These are phyloP conservation scores for Porcisia deanei DNA, from an alignment of 208 protist genomes.

Conservation along the genomic window DNA sequence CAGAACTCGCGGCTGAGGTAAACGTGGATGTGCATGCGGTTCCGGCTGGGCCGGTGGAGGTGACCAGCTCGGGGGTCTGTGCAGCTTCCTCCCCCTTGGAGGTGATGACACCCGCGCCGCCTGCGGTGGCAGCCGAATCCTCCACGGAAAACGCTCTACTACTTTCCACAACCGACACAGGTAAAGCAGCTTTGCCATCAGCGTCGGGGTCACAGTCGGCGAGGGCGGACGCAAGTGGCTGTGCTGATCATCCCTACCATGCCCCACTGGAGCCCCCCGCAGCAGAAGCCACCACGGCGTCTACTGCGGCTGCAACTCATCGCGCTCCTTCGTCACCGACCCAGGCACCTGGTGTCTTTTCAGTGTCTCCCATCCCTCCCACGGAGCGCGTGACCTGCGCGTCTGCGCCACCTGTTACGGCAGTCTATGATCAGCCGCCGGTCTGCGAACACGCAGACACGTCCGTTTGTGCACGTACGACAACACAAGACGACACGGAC, in stretches of 20 bases:
- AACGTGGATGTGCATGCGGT: constrained; percentile 24
- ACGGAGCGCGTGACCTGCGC: not conserved
- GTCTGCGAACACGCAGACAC: not conserved
- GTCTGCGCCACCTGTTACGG: not conserved
- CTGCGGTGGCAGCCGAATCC: not conserved
- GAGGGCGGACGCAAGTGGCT: not conserved
- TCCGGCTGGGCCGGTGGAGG: constrained; percentile 7
- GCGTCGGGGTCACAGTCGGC: not conserved
- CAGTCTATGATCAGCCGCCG: not conserved
- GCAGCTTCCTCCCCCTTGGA: not conserved
- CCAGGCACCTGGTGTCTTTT: not conserved
- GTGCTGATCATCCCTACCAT: not conserved
- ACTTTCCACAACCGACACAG: not conserved
- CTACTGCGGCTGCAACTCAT: not conserved
- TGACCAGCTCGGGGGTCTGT: not conserved
- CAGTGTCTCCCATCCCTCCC: not conserved
- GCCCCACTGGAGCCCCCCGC: not conserved
- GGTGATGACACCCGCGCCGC: not conserved
- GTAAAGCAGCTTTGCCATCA: not conserved
- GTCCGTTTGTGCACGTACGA: not conserved
- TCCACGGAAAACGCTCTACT: not conserved
- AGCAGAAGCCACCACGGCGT: not conserved
- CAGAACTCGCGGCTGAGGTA: constrained; percentile 36
- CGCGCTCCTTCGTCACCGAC: not conserved
- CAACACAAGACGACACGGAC: constrained; percentile 9